These are phyloP conservation scores for Spathaspora passalidarum DNA, from an alignment of 805 yeast species.

Conservation along the genomic window DNA sequence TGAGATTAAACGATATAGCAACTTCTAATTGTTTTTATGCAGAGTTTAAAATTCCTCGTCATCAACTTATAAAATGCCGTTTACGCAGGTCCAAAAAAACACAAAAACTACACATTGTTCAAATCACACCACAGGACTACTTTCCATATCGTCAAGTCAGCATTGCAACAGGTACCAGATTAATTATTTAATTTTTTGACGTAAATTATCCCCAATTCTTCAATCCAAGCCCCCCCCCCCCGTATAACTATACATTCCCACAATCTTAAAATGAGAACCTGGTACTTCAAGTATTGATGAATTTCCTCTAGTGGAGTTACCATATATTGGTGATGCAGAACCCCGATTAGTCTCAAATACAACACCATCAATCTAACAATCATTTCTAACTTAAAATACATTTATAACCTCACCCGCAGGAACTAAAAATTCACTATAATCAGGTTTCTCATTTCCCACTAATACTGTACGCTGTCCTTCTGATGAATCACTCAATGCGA, in stretches of 20 bases:
- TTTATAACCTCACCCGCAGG: conserved; percentile 55
- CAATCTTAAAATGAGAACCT: conserved; percentile 46
- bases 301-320: conserved; percentile 65
- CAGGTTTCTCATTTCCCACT: conserved; percentile 53
- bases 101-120: too few relatives aligned
- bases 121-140: too few relatives aligned
- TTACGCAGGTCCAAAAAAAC: too few relatives aligned
- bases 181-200: too few relatives aligned
- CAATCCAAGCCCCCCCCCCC: conserved; percentile 74
- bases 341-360: conserved; percentile 65
- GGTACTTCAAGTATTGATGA: conserved; percentile 63
- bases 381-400: conserved; percentile 65
- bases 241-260: conserved; percentile 71
- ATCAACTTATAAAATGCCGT: too few relatives aligned
- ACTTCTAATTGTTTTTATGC: too few relatives aligned
- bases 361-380: conserved; percentile 88
- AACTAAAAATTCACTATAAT: conserved; percentile 56
- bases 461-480: conserved; percentile 11
- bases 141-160: too few relatives aligned
- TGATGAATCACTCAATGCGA: not conserved
- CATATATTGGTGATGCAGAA: conserved; percentile 54
- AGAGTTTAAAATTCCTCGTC: too few relatives aligned
- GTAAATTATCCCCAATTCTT: conserved; percentile 70
- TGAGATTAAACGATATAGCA: too few relatives aligned
- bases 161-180: too few relatives aligned